Evolutionary conservation across 768 basidiomycete species (phyloP).

Genomic region (Kwoniella sp.): DNA sequence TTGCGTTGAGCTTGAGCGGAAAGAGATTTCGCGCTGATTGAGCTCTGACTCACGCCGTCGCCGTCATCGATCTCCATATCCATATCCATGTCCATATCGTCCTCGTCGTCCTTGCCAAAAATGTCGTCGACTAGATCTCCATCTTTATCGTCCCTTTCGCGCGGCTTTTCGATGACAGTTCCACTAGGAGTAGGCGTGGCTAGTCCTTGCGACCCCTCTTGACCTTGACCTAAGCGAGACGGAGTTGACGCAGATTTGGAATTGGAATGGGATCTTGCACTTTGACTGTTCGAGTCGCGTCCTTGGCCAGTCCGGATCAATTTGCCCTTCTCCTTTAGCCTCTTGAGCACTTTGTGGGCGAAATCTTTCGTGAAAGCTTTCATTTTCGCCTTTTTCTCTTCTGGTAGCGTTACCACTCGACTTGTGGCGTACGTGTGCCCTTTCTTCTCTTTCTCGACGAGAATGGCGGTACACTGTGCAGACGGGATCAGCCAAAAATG

Average conservation of each 20-base stretch:
- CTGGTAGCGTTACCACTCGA: conserved; percentile 71
- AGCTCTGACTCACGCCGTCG: neutral
- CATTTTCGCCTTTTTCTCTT: conserved; percentile 85
- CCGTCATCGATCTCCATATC: conserved; percentile 20
- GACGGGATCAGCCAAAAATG: neutral
- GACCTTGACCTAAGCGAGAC: neutral
- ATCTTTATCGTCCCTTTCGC: neutral
- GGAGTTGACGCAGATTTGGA: conserved; percentile 12
- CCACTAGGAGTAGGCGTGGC: conserved; percentile 11
- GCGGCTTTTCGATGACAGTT: conserved; percentile 5
- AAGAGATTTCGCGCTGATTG: neutral
- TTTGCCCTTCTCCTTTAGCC: conserved; percentile 50
- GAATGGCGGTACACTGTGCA: conserved; percentile 73
- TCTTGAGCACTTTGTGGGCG: conserved; percentile 67
- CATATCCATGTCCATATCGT: conserved; percentile 19
- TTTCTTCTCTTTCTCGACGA: conserved; percentile 95
- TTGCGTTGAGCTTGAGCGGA: neutral
- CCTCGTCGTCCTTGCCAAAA: conserved; percentile 28
- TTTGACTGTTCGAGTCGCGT: neutral
- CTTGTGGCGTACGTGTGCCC: conserved; percentile 70
- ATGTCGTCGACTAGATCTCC: conserved; percentile 25
- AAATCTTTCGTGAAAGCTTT: conserved; percentile 93
- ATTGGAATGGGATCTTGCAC: conserved; percentile 5
- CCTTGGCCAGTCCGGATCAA: conserved; percentile 9
- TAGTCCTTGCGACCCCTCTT: neutral